These are phyloP conservation scores for Kwoniella mangroviensis DNA, from an alignment of 768 basidiomycete species.

Conservation along the genomic window DNA sequence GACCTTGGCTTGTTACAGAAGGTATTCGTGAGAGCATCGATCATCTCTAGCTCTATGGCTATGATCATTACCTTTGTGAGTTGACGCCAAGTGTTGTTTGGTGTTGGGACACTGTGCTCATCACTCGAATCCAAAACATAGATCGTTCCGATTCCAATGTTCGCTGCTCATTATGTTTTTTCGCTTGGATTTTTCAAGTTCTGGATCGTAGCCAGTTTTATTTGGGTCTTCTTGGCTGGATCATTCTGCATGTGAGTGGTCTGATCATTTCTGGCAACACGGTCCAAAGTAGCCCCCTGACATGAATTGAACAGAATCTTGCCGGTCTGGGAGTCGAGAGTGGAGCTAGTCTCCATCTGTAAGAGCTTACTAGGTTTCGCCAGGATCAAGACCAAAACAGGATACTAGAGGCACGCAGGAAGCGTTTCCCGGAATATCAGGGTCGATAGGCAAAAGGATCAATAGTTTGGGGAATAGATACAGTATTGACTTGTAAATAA, in stretches of 20 bases:
- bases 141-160: slow-evolving; percentile 40
- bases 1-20: slow-evolving; percentile 26
- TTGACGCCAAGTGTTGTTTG: background rate
- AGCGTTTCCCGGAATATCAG: background rate
- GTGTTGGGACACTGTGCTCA: too few species aligned
- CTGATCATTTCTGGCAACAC: background rate
- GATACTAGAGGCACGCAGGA: background rate
- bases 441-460: too few species aligned
- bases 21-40: slow-evolving; percentile 30
- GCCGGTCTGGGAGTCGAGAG: slow-evolving; percentile 30
- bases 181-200: slow-evolving; percentile 32
- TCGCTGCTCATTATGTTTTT: slow-evolving; percentile 33
- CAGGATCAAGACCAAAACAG: background rate
- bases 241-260: slow-evolving; percentile 35
- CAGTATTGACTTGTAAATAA: too few species aligned
- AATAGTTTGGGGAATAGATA: too few species aligned
- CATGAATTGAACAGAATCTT: slow-evolving; percentile 16
- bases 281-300: background rate
- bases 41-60: slow-evolving; percentile 26
- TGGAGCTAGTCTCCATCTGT: slow-evolving; percentile 15
- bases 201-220: slow-evolving; percentile 28
- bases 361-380: slow-evolving; percentile 7
- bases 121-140: background rate
- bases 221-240: slow-evolving; percentile 35
- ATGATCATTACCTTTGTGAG: slow-evolving; percentile 31